Evolutionary conservation across 2,329 filamentous ascomycete species (phyloP).

Genomic region (Cordyceps tenuipes): DNA sequence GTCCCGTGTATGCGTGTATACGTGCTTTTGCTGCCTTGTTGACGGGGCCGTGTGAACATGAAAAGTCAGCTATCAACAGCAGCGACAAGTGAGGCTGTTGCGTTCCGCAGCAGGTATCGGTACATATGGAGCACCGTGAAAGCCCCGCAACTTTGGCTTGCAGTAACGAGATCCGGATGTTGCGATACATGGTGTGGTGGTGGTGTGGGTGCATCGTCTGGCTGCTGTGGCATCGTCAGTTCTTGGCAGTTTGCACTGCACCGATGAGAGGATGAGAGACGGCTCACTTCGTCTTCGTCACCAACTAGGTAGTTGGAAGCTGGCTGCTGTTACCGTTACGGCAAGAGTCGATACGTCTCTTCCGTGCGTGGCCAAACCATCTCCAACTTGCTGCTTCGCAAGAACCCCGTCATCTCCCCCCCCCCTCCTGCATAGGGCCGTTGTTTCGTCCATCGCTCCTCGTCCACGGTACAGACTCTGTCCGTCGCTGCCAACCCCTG

Average conservation of each 20-base stretch:
- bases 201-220: slow-evolving; percentile 5
- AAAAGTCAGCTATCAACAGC: too few species aligned
- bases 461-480: neutral
- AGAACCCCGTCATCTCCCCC: neutral
- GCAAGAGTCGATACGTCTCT: neutral
- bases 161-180: slow-evolving; percentile 1
- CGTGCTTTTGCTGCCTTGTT: neutral
- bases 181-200: slow-evolving; percentile 2
- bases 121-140: neutral
- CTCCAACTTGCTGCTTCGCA: neutral
- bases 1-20: neutral
- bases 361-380: neutral
- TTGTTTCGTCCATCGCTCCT: slow-evolving; percentile 1
- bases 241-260: too few species aligned
- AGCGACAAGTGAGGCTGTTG: neutral
- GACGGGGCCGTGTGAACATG: neutral
- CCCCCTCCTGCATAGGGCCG: neutral
- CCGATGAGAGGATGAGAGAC: too few species aligned
- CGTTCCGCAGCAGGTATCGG: neutral
- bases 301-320: too few species aligned
- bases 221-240: neutral
- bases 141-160: slow-evolving; percentile 3
- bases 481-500: neutral
- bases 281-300: too few species aligned
- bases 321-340: too few species aligned